Evolutionary conservation across 2,329 filamentous ascomycete species (phyloP), one percentile per base, ranked within the genome.

Genomic region (Simplicillium sp.): DNA sequence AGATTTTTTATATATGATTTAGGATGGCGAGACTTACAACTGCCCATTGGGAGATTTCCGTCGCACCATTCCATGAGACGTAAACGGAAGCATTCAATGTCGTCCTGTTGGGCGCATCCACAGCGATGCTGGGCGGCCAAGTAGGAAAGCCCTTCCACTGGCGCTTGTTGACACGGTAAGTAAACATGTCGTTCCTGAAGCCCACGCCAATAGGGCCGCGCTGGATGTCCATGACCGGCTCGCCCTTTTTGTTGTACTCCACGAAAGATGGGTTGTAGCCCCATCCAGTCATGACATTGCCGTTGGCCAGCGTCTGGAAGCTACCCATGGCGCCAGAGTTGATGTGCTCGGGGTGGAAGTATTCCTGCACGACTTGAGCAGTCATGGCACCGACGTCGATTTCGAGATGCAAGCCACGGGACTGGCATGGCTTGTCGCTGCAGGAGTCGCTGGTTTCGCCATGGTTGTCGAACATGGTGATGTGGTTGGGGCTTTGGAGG

Each of bases 391-490:
- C 41, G 25, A 46, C 36, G 44, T 59, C 52, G 13, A 61, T 52
- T 35, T 52, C 43, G n/a, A 61, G 37, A 15, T 56, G 50, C 11
- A 61, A 41, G 3, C 56, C 57, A 12, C 57, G 51, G 14, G 54
- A 47, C 11, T 42, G 38, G 48, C 60, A 61, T 17, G 20, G 20
- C 9, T 54, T 44, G 7, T 42, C 37, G 2, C 50, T 44, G 41
- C 59, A 62, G 16, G 44, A 49, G 0, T 50, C 50, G 2, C 55
- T 60, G 3, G 52, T 44, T 46, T 61, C 55, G 34, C 47, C 53
- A 36, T 63, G 60, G 48, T 66, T 65, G 50, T 65, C 61, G 42
- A 65, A 65, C 38, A 65, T 51, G 40, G 56, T 59, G 39, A 65
- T 48, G 34, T 56, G 54, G 11, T 54, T 50, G 41, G 52, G 44